Evolutionary conservation across 257 asterid species (phyloP).

Genomic region (Fraxinus americana): DNA sequence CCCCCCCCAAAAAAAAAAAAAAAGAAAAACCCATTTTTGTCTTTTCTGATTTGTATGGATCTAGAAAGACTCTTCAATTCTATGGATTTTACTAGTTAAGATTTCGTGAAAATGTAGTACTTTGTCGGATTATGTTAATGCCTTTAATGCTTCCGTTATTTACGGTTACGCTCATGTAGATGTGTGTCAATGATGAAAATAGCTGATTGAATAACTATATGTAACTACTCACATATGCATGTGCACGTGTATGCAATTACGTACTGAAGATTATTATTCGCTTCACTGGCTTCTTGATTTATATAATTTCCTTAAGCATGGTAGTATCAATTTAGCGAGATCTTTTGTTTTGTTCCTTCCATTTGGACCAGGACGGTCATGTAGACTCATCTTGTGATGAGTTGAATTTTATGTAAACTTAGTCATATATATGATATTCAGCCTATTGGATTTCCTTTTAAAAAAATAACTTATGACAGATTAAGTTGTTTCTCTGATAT

Average conservation of each 20-base stretch:
- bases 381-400: neutral
- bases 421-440: neutral
- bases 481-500: too few relatives aligned
- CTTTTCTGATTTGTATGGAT: neutral
- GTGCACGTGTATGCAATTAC: neutral
- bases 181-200: neutral
- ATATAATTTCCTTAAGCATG: neutral
- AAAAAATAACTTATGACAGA: neutral
- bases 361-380: neutral
- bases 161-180: neutral
- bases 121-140: neutral
- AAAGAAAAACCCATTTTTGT: too few relatives aligned
- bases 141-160: neutral
- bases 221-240: neutral
- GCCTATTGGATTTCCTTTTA: neutral
- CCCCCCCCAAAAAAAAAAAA: too few relatives aligned
- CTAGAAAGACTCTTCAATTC: neutral
- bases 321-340: neutral
- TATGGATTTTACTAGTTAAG: neutral
- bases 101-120: neutral
- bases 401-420: neutral
- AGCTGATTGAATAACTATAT: neutral
- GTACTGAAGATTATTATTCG: neutral
- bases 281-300: neutral
- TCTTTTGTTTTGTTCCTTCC: neutral